These are phyloP conservation scores for Calendula officinalis DNA, from an alignment of 129 eudicot species.

Conservation along the genomic window DNA sequence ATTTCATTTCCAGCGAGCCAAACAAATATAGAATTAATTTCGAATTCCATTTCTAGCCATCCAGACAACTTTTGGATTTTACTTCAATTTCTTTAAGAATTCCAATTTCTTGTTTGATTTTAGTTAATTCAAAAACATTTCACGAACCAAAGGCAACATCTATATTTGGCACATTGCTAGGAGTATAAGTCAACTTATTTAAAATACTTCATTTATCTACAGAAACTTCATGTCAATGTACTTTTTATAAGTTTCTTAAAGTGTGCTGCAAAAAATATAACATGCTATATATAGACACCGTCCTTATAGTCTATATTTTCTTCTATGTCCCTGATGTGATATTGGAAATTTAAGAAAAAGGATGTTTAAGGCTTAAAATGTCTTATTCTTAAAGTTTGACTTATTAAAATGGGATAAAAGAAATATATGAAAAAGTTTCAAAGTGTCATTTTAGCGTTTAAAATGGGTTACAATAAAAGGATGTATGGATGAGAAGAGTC, in stretches of 20 bases:
- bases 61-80: no score
- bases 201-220: no score
- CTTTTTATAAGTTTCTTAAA: neutral
- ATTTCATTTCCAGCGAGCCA: no score
- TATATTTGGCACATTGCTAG: no score
- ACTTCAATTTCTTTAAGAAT: no score
- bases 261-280: constrained; percentile 2
- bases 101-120: no score
- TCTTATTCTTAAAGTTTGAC: neutral
- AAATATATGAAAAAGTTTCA: constrained; percentile 15
- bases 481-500: neutral
- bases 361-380: neutral
- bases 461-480: neutral
- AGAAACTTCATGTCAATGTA: no score
- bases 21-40: no score
- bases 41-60: no score
- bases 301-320: neutral
- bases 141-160: no score
- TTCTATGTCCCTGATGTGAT: neutral
- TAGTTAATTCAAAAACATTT: no score
- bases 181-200: no score
- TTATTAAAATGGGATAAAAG: neutral
- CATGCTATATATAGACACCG: neutral
- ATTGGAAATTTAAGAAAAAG: constrained; percentile 6
- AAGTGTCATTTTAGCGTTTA: neutral